Evolutionary conservation across 805 yeast genomes (phyloP), one percentile per base, ranked within the genome.

Genomic region (Kregervanrija fluxuum): DNA sequence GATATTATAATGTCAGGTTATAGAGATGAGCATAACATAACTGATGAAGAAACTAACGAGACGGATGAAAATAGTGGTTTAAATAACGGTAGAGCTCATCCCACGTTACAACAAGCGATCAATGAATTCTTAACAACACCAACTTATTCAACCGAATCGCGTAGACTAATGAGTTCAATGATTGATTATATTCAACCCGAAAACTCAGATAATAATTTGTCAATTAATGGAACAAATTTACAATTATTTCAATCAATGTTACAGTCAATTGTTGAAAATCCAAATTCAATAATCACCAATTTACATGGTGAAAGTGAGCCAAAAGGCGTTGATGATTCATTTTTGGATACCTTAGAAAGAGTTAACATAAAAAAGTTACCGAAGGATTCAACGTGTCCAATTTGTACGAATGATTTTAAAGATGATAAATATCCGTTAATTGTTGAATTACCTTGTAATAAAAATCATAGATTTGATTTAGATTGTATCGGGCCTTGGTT

Each of bases 401-500:
- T 90, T 35, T 90, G 98, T 55, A 84, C 93, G 15, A 76, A 75
- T 50, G 76, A 74, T 46, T 90, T 79, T 55, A 66, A 74, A 3
- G 83, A 80, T 32, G 95, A 88, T 57, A 68, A 78, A 38, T 81
- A 82, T 55, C 96, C 96, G 2, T 66, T 90, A 40, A 79, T 90
- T 11, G 96, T 88, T 13, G 69, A 74, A 52, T 69, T 90, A 22
- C 82, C 82, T 3, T 90, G 98, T 62, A 69, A 71, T 35, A 59
- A 65, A 8, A 73, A 69, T 33, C 98, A 90, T 61, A 73, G 73
- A 36, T 90, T 85, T 62, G 98, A 90, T 59, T 68, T 89, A 51
- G 97, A 91, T 53, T 90, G 97, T 60, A 80, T 91, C 34, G 82
- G 84, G 0, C 93, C 95, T 0, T 90, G 98, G 98, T 69, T 91